Evolutionary conservation across 2,329 filamentous ascomycete genomes (phyloP).

Genomic region (Thelonectria discophora): DNA sequence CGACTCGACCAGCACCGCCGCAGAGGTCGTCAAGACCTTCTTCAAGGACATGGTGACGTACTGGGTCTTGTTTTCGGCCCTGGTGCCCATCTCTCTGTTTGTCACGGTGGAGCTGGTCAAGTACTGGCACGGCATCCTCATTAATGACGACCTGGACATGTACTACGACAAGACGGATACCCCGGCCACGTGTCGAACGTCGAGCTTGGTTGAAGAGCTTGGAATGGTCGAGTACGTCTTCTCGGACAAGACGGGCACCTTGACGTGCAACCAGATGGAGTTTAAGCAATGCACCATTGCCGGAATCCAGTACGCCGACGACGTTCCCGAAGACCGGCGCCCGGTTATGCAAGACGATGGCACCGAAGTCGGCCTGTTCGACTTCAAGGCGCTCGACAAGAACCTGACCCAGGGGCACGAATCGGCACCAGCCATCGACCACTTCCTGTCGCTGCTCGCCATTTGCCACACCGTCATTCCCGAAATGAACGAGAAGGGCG

Average conservation of each 20-base stretch:
- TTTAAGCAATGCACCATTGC: slow-evolving; percentile 95
- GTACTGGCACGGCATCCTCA: slow-evolving; percentile 96
- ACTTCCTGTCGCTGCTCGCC: slow-evolving; percentile 86
- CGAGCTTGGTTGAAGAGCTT: slow-evolving; percentile 93
- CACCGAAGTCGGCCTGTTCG: slow-evolving; percentile 80
- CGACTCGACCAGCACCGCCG: slow-evolving; percentile 63
- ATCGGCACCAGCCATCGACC: slow-evolving; percentile 66
- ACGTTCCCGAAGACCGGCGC: slow-evolving; percentile 88
- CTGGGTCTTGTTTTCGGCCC: slow-evolving; percentile 95
- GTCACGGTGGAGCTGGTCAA: slow-evolving; percentile 98
- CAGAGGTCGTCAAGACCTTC: slow-evolving; percentile 76
- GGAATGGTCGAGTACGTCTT: slow-evolving; percentile 99
- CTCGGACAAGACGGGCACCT: slow-evolving; percentile 95
- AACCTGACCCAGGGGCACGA: slow-evolving; percentile 69
- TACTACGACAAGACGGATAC: slow-evolving; percentile 97
- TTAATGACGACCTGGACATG: slow-evolving; percentile 97
- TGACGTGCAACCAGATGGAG: slow-evolving; percentile 99
- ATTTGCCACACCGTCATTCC: slow-evolving; percentile 98
- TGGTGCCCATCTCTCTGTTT: slow-evolving; percentile 97
- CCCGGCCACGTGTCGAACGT: slow-evolving; percentile 93
- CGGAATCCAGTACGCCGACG: slow-evolving; percentile 92
- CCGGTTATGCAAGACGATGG: slow-evolving; percentile 83
- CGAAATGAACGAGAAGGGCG: slow-evolving; percentile 79
- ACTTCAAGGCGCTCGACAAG: slow-evolving; percentile 78
- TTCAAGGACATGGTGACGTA: slow-evolving; percentile 96